Evolutionary conservation across 306 rosid genomes (phyloP).

Genomic region (Lupinus albus): DNA sequence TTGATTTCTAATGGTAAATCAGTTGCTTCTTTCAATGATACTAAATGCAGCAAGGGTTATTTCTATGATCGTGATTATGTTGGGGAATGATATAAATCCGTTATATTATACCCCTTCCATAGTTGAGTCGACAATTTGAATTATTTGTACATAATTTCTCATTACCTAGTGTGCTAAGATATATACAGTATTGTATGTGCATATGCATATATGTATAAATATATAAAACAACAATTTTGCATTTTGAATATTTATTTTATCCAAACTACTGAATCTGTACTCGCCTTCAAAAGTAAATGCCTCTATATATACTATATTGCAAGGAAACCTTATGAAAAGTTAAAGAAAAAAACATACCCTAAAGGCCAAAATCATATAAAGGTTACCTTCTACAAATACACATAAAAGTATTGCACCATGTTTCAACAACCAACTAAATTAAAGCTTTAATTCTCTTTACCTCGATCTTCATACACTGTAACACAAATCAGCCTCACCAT

Average conservation of each 20-base stretch:
- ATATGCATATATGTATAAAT: background rate
- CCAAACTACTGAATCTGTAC: background rate
- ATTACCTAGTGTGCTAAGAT: background rate
- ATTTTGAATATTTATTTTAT: no score
- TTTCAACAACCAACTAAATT: background rate
- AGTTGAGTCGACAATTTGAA: background rate
- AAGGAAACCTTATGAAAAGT: constrained; percentile 8
- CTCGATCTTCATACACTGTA: background rate
- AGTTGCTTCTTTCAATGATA: constrained; percentile 6
- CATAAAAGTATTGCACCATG: background rate
- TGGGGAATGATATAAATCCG: background rate
- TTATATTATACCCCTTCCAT: background rate
- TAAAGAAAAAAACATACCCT: background rate
- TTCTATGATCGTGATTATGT: constrained; percentile 39
- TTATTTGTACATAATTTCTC: background rate
- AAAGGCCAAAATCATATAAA: background rate
- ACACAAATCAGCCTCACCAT: constrained; percentile 10
- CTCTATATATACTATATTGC: background rate
- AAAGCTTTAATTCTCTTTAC: background rate
- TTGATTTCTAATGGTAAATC: constrained; percentile 32
- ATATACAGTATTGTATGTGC: background rate
- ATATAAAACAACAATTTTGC: background rate
- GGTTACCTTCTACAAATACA: background rate
- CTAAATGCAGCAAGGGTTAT: constrained; percentile 18
- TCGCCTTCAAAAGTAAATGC: constrained; percentile 24